Percentiles rank a stretch among this genome's conserved stretches.
Conservation (phyloP, 768 basidiomycete species). For the Fomitopsis pulvina region DNA sequence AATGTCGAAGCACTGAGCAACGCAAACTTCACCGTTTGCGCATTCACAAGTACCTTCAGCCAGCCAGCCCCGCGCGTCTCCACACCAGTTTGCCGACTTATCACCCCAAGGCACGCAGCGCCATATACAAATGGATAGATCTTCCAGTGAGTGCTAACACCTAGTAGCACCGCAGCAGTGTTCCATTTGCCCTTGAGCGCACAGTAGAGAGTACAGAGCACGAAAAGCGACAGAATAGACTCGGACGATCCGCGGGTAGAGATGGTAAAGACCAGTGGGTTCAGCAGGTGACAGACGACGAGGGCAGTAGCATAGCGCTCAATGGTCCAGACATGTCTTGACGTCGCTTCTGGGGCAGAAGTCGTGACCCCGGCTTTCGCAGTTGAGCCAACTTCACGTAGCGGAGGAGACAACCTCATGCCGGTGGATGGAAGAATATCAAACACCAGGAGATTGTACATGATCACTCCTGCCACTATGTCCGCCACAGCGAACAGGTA, state of each 20-base stretch:
- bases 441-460: conserved; percentile 53
- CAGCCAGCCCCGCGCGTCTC: conserved; percentile 9
- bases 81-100: conserved; percentile 25
- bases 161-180: conserved; percentile 64
- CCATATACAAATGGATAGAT: conserved; percentile 94
- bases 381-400: not conserved
- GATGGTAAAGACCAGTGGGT: conserved; percentile 92
- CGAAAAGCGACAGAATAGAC: conserved; percentile 73
- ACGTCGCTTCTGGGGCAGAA: no score
- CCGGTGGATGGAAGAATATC: conserved; percentile 33
- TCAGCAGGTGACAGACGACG: conserved; percentile 74
- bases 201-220: conserved; percentile 61
- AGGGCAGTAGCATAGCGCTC: conserved; percentile 44
- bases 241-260: conserved; percentile 97
- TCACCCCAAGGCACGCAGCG: conserved; percentile 59
- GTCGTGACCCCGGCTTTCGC: not conserved
- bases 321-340: not conserved
- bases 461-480: conserved; percentile 68
- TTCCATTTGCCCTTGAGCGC: conserved; percentile 56
- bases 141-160: conserved; percentile 91
- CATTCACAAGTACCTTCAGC: conserved; percentile 38
- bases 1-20: conserved; percentile 69
- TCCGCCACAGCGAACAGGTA: conserved; percentile 82
- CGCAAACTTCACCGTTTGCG: conserved; percentile 55
- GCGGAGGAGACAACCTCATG: not conserved